Evolutionary conservation across 768 basidiomycete species (phyloP).

Genomic region (Boletellus ananiceps): DNA sequence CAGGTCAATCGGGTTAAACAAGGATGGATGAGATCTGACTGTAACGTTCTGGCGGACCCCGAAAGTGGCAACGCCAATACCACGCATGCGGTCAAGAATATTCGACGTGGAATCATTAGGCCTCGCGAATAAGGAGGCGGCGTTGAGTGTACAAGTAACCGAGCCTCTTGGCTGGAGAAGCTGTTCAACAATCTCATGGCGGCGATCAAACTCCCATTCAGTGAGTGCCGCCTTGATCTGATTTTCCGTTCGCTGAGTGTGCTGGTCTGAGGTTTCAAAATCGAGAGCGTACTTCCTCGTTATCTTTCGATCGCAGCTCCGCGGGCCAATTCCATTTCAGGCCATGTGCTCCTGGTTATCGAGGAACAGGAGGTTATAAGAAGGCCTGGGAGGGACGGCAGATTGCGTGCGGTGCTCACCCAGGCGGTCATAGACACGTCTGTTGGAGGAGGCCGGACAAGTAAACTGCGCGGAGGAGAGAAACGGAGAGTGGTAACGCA

Average conservation of each 20-base stretch:
- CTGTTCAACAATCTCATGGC: slow-evolving; percentile 35
- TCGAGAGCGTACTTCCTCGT: slow-evolving; percentile 42
- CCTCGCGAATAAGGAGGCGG: slow-evolving; percentile 42
- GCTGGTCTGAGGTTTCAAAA: slow-evolving; percentile 14
- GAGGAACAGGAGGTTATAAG: slow-evolving; percentile 9
- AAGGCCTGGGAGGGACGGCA: slow-evolving; percentile 1
- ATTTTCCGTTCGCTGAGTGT: slow-evolving; percentile 26
- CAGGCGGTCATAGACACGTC: slow-evolving; percentile 72
- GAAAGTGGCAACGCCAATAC: slow-evolving; percentile 33
- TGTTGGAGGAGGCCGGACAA: slow-evolving; percentile 22
- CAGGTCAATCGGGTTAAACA: slow-evolving; percentile 17
- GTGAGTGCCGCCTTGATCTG: slow-evolving; percentile 46
- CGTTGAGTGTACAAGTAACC: slow-evolving; percentile 44
- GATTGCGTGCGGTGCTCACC: slow-evolving; percentile 37
- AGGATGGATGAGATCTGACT: slow-evolving; percentile 31
- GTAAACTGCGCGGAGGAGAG: not conserved
- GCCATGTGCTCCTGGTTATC: slow-evolving; percentile 33
- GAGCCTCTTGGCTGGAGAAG: slow-evolving; percentile 43
- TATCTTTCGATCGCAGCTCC: slow-evolving; percentile 40
- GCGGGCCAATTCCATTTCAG: slow-evolving; percentile 42
- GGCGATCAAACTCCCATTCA: slow-evolving; percentile 37
- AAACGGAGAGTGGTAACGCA: slow-evolving; percentile 29
- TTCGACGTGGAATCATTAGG: slow-evolving; percentile 26
- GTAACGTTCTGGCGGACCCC: slow-evolving; percentile 42
- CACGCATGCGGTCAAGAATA: slow-evolving; percentile 34